Evolutionary conservation across 2,329 filamentous ascomycete genomes (phyloP).

Genomic region (Microsporum canis): DNA sequence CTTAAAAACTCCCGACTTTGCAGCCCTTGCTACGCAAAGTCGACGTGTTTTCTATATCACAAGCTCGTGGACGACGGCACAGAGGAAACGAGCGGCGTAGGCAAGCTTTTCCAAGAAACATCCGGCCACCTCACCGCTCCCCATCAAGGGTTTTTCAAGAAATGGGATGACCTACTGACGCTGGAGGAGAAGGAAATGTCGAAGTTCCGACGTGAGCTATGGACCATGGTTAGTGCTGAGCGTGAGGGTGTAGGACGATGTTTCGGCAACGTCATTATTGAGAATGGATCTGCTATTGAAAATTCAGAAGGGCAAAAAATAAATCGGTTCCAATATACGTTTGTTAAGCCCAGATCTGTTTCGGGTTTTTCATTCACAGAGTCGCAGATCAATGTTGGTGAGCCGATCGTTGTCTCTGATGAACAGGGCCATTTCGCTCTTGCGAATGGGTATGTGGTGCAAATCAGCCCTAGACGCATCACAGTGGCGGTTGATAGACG

Average conservation of each 20-base stretch:
- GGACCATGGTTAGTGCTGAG: conserved; percentile 87
- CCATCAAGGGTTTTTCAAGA: conserved; percentile 77
- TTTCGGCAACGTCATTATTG: conserved; percentile 76
- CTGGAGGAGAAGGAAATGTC: conserved; percentile 88
- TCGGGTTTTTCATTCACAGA: conserved; percentile 74
- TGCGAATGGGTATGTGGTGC: conserved; percentile 79
- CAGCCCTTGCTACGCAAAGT: conserved; percentile 79
- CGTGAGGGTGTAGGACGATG: conserved; percentile 81
- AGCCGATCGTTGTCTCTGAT: conserved; percentile 93
- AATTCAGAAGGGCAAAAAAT: conserved; percentile 65
- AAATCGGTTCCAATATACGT: conserved; percentile 79
- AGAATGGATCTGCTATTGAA: conserved; percentile 61
- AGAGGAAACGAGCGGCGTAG: conserved; percentile 68
- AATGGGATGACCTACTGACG: conserved; percentile 87
- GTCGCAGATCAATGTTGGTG: conserved; percentile 74
- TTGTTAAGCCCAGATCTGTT: conserved; percentile 56
- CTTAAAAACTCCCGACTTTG: conserved; percentile 72
- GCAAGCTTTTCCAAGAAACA: conserved; percentile 68
- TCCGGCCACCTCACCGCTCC: conserved; percentile 62
- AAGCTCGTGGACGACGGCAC: conserved; percentile 76
- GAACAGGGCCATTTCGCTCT: conserved; percentile 91
- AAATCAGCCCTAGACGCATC: conserved; percentile 62
- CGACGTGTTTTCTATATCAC: conserved; percentile 86
- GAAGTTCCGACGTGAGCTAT: conserved; percentile 77
- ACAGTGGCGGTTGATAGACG: conserved; percentile 82